Conservation (phyloP, 306 rosid genomes). For the Sicyos baderoa region DNA sequence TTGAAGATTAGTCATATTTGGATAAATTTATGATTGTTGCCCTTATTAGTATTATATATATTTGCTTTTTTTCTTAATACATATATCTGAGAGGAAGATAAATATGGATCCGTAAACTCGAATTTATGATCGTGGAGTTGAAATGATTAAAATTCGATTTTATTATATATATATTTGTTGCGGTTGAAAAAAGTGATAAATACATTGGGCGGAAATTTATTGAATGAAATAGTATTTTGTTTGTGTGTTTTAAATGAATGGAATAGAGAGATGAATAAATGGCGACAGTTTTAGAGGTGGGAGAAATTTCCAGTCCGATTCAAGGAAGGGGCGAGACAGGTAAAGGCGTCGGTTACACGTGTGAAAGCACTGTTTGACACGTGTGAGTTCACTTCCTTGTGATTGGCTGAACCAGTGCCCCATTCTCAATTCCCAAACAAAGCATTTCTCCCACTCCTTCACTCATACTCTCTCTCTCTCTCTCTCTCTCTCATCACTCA, state of each 20-base stretch:
- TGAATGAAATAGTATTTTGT: too few relatives aligned
- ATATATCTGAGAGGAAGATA: too few relatives aligned
- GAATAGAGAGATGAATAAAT: not conserved
- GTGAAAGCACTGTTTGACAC: not conserved
- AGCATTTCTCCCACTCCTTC: constrained; percentile 10
- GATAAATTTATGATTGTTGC: too few relatives aligned
- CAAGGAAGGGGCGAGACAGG: constrained; percentile 6
- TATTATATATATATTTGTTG: too few relatives aligned
- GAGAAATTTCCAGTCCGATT: not conserved
- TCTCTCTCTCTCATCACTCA: not conserved
- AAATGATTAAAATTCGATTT: too few relatives aligned
- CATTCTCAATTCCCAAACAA: constrained; percentile 13
- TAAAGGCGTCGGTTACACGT: constrained; percentile 18
- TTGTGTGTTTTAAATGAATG: not conserved
- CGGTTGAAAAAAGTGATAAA: too few relatives aligned
- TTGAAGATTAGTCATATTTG: too few relatives aligned
- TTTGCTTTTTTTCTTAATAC: too few relatives aligned
- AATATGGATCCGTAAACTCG: too few relatives aligned
- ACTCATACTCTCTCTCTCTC: not conserved
- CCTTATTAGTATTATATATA: too few relatives aligned
- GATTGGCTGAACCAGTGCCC: not conserved
- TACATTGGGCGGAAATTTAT: not conserved
- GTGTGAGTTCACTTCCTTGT: constrained; percentile 13
- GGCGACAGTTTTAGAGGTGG: not conserved
- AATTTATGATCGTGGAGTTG: too few relatives aligned